A percentile compares a stretch with the other conserved stretches of the same genome.
Evolutionary conservation across 345 rosid genomes (phyloP).

Genomic region (Aethionema arabicum): DNA sequence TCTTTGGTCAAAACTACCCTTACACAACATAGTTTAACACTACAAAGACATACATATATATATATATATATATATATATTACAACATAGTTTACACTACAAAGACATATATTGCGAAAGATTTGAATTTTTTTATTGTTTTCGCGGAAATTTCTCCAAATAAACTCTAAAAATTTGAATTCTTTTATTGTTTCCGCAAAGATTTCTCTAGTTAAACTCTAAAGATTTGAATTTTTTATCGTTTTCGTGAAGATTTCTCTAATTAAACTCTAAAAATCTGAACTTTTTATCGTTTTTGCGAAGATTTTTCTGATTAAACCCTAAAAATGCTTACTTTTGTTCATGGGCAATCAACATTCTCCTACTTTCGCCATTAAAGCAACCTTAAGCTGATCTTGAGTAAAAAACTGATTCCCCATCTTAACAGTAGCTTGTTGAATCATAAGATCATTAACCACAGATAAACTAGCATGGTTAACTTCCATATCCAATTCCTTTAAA

Average conservation of each 20-base stretch:
- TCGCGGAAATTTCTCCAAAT: no score
- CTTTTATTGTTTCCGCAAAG: no score
- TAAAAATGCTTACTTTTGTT: conserved; percentile 6
- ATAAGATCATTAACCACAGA: conserved; percentile 84
- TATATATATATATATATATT: no score
- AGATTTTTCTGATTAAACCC: neutral
- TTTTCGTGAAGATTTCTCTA: neutral
- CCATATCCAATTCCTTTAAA: conserved; percentile 80
- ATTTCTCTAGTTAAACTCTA: no score
- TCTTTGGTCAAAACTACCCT: conserved; percentile 17
- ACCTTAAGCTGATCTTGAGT: conserved; percentile 77
- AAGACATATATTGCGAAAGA: conserved; percentile 10
- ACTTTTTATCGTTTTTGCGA: neutral
- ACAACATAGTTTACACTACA: conserved; percentile 23
- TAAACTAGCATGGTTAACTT: conserved; percentile 85
- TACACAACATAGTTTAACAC: conserved; percentile 23
- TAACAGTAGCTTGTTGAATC: conserved; percentile 97
- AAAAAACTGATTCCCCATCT: conserved; percentile 74
- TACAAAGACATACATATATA: conserved; percentile 14
- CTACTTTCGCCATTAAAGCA: conserved; percentile 61
- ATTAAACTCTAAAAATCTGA: neutral
- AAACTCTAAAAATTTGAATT: no score
- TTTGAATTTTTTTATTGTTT: neutral
- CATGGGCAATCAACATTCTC: conserved; percentile 41
- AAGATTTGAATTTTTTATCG: neutral